A percentile compares a stretch with the other conserved stretches of the same genome.
Conservation (phyloP, 208 protist genomes). For the Acanthamoeba healyi region DNA sequence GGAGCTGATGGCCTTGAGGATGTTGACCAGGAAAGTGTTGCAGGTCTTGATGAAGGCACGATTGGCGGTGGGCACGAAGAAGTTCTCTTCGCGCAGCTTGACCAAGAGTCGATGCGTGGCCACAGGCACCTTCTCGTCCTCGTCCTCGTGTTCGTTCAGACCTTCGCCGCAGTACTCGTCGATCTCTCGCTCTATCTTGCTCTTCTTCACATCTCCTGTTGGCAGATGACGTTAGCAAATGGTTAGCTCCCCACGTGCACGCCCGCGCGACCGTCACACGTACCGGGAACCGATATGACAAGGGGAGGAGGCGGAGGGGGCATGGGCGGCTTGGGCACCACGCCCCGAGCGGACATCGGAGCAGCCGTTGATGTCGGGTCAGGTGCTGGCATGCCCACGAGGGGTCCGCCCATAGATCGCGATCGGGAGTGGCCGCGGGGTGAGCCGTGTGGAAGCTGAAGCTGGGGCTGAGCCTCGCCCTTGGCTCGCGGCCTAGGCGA, state of each 20-base stretch:
- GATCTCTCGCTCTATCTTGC: conserved; percentile 21
- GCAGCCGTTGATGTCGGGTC: background rate
- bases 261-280: background rate
- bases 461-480: background rate
- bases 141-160: conserved; percentile 49
- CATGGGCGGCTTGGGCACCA: background rate
- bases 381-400: background rate
- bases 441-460: background rate
- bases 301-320: background rate
- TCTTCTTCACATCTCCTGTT: conserved; percentile 36
- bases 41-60: conserved; percentile 52
- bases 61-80: conserved; percentile 62
- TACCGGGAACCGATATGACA: background rate
- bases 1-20: conserved; percentile 34
- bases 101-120: background rate
- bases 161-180: conserved; percentile 62
- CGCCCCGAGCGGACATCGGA: background rate
- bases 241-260: background rate
- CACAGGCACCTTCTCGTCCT: conserved; percentile 59
- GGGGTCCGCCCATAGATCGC: background rate
- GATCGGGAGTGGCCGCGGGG: background rate
- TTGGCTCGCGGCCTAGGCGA: background rate
- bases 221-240: background rate
- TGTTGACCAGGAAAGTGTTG: conserved; percentile 50
- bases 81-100: conserved; percentile 15